phyloP scores from a whole-genome alignment of 192 early-diverging fungal genomes.

The Umbelopsis ramanniana region DNA sequence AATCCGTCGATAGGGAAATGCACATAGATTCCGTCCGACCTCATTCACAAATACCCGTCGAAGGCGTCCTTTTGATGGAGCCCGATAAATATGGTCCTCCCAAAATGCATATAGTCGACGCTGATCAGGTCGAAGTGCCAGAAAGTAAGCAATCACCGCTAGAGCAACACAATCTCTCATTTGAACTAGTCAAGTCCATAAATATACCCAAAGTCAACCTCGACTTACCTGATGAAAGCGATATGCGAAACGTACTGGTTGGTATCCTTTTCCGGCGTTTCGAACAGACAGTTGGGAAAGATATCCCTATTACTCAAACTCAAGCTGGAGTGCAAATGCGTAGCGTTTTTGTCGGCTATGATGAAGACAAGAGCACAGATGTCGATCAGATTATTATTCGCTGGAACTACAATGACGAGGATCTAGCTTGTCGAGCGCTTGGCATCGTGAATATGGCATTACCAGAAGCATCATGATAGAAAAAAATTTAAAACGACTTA shows the following conservation, averaged over 20 bases:
- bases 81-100: slow-evolving; percentile 20
- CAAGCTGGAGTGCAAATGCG: slow-evolving; percentile 2
- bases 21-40: slow-evolving; percentile 12
- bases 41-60: slow-evolving; percentile 18
- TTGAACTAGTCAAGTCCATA: slow-evolving; percentile 12
- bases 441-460: slow-evolving; percentile 51
- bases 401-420: slow-evolving; percentile 73
- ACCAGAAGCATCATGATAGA: background rate
- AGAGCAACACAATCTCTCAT: background rate
- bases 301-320: slow-evolving; percentile 14
- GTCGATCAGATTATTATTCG: slow-evolving; percentile 49
- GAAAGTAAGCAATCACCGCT: background rate
- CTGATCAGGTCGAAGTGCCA: background rate
- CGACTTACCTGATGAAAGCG: background rate
- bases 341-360: slow-evolving; percentile 18
- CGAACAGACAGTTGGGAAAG: slow-evolving; percentile 8
- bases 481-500: background rate
- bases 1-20: background rate
- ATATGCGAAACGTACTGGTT: slow-evolving; percentile 1
- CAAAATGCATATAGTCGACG: slow-evolving; percentile 1
- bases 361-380: slow-evolving; percentile 31
- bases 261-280: slow-evolving; percentile 8
- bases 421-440: slow-evolving; percentile 63
- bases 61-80: slow-evolving; percentile 22
- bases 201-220: slow-evolving; percentile 15